Conservation (phyloP, 257 asterid genomes). For the Osmanthus fragrans region DNA sequence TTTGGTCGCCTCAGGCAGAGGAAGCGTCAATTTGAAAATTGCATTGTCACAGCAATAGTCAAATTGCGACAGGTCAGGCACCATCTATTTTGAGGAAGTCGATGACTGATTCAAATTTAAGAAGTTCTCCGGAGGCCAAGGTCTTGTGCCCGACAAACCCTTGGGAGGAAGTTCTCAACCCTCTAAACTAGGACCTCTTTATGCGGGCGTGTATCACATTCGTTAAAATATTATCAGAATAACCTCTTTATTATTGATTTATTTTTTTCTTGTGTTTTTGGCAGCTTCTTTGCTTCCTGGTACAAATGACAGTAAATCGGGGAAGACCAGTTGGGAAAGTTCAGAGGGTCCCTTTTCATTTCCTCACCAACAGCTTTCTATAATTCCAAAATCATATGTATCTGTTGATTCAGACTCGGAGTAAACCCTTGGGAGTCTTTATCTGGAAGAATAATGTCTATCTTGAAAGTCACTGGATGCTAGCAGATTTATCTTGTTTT, state of each 20-base stretch:
- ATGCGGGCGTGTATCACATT: not conserved
- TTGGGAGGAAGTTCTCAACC: no score
- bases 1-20: no score
- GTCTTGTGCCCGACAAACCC: no score
- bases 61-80: no score
- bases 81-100: no score
- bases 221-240: not conserved
- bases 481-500: slow-evolving; percentile 7
- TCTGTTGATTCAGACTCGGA: slow-evolving; percentile 84
- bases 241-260: slow-evolving; percentile 11
- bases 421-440: slow-evolving; percentile 28
- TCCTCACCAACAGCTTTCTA: slow-evolving; percentile 89
- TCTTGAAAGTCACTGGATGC: slow-evolving; percentile 9
- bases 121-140: no score
- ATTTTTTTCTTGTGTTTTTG: slow-evolving; percentile 19
- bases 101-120: no score
- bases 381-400: slow-evolving; percentile 70
- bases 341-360: slow-evolving; percentile 72
- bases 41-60: no score
- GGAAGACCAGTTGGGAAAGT: slow-evolving; percentile 66
- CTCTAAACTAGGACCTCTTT: no score
- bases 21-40: no score
- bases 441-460: slow-evolving; percentile 9
- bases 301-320: slow-evolving; percentile 48
- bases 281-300: slow-evolving; percentile 72